Evolutionary conservation across 257 asterid genomes (phyloP).

Genomic region (Buddleja alternifolia): DNA sequence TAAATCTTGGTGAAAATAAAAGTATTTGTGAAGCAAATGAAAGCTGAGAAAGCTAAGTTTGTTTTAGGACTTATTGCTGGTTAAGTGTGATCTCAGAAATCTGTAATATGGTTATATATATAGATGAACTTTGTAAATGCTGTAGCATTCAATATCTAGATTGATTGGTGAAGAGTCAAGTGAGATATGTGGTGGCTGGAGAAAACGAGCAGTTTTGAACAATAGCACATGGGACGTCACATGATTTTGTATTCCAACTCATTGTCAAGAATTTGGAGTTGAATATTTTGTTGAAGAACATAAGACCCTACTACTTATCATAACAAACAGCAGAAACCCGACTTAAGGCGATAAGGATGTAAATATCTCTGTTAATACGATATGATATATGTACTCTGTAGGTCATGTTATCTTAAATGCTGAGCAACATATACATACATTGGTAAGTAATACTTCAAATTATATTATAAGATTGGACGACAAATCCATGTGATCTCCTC

Average conservation of each 20-base stretch:
- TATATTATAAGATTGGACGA: not conserved
- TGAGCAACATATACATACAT: not conserved
- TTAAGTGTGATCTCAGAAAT: not conserved
- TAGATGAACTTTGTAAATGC: not conserved
- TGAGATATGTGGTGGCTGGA: too few species aligned
- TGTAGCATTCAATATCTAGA: not conserved
- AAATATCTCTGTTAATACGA: too few species aligned
- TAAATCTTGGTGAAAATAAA: too few species aligned
- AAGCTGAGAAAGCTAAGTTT: not conserved
- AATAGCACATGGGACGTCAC: not conserved
- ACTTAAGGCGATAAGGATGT: not conserved
- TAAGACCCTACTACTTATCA: not conserved
- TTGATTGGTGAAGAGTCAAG: not conserved
- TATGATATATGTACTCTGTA: too few species aligned
- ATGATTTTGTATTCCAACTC: not conserved
- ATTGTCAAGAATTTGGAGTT: not conserved
- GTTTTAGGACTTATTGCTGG: not conserved
- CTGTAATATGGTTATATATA: not conserved
- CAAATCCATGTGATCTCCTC: slow-evolving; percentile 1
- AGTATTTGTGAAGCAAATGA: not conserved
- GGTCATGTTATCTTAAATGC: not conserved
- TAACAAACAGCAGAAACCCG: not conserved
- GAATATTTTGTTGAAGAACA: not conserved
- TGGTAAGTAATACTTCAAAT: too few species aligned
- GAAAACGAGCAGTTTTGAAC: not conserved